phyloP scores from a whole-genome alignment of 768 basidiomycete genomes.

The Tricholoma matsutake region DNA sequence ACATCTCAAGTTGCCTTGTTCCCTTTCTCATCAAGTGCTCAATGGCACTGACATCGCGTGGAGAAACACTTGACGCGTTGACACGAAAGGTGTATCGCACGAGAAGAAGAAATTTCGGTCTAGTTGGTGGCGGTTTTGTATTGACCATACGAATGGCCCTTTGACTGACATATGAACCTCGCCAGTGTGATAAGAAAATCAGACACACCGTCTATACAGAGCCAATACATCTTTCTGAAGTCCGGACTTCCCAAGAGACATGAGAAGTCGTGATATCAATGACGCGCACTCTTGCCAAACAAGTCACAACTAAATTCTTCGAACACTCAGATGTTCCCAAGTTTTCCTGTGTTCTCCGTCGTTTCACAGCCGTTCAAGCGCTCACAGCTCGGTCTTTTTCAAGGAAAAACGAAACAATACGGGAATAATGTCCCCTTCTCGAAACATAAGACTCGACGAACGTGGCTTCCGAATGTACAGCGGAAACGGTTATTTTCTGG shows the following conservation, averaged over 20 bases:
- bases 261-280: slow-evolving; percentile 4
- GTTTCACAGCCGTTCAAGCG: slow-evolving; percentile 78
- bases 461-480: slow-evolving; percentile 89
- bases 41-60: slow-evolving; percentile 64
- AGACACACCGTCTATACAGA: slow-evolving; percentile 41
- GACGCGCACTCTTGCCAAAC: slow-evolving; percentile 1
- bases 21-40: slow-evolving; percentile 78
- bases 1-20: slow-evolving; percentile 62
- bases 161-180: slow-evolving; percentile 1
- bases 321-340: slow-evolving; percentile 21
- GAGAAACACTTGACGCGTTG: slow-evolving; percentile 57
- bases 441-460: slow-evolving; percentile 80
- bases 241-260: slow-evolving; percentile 36
- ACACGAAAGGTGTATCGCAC: slow-evolving; percentile 68
- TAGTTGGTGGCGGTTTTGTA: slow-evolving; percentile 59
- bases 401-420: slow-evolving; percentile 73
- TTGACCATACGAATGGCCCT: slow-evolving; percentile 77
- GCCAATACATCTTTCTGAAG: slow-evolving; percentile 52
- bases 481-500: slow-evolving; percentile 71
- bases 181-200: background rate
- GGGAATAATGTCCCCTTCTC: slow-evolving; percentile 92
- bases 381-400: slow-evolving; percentile 76
- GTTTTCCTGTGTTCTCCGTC: slow-evolving; percentile 30
- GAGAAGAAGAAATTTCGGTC: slow-evolving; percentile 63
- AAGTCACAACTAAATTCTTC: background rate